phyloP scores from a whole-genome alignment of 83 land plant species.

The Picea engelmannii region DNA sequence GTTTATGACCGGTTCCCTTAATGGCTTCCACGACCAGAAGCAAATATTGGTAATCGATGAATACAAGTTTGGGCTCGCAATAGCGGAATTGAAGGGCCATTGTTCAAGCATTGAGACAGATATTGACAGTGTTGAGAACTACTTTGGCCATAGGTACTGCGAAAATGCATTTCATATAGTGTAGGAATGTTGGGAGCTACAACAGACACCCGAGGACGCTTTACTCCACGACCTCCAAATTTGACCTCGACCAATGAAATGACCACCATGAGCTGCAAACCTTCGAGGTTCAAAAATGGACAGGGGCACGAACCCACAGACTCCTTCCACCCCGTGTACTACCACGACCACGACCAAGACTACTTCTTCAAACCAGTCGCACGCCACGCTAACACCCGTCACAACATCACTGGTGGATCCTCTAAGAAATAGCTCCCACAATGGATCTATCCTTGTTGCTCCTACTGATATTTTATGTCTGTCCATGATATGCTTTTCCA shows the following conservation, averaged over 20 bases:
- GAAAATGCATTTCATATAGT: too few species aligned
- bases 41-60: slow-evolving; percentile 4
- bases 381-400: too few species aligned
- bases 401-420: too few species aligned
- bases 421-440: too few species aligned
- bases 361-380: too few species aligned
- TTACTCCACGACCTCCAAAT: slow-evolving; percentile 31
- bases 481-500: too few species aligned
- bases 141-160: neutral
- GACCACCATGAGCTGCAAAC: slow-evolving; percentile 23
- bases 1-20: too few species aligned
- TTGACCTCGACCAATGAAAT: slow-evolving; percentile 26
- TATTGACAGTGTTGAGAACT: slow-evolving; percentile 14
- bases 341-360: slow-evolving; percentile 21
- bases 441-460: too few species aligned
- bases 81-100: slow-evolving; percentile 13
- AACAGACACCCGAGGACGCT: slow-evolving; percentile 40
- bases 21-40: neutral
- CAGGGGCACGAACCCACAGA: slow-evolving; percentile 23
- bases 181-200: too few species aligned
- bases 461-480: too few species aligned
- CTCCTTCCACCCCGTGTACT: slow-evolving; percentile 18
- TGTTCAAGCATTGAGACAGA: slow-evolving; percentile 2
- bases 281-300: slow-evolving; percentile 40
- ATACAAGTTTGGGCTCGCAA: slow-evolving; percentile 1